Evolutionary conservation across 257 asterid species (phyloP).

Genomic region (Avicennia marina): DNA sequence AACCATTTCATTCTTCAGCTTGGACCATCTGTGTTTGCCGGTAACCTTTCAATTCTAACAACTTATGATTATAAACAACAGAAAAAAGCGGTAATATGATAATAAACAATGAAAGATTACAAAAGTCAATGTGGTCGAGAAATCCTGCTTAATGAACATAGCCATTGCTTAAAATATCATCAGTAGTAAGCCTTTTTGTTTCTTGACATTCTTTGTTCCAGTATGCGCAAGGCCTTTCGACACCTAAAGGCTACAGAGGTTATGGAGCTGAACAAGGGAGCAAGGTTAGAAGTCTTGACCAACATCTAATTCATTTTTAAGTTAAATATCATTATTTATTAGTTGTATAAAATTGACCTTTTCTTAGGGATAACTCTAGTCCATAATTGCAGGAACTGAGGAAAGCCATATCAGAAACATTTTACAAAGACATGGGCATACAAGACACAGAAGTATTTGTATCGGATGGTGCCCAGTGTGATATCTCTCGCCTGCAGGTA

Average conservation of each 20-base stretch:
- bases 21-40: no score
- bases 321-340: no score
- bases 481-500: slow-evolving; percentile 87
- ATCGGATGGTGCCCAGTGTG: slow-evolving; percentile 93
- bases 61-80: no score
- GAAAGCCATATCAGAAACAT: slow-evolving; percentile 50
- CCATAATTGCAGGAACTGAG: slow-evolving; percentile 51
- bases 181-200: not conserved
- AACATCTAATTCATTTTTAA: no score
- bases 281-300: slow-evolving; percentile 39
- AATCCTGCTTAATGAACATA: no score
- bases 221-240: slow-evolving; percentile 71
- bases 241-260: slow-evolving; percentile 69
- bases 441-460: slow-evolving; percentile 64
- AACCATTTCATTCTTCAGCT: no score
- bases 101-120: no score
- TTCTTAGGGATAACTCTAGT: slow-evolving; percentile 5
- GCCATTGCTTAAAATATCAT: not conserved
- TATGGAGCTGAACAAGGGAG: slow-evolving; percentile 87
- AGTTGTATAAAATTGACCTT: no score
- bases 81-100: no score
- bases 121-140: no score
- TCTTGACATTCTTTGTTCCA: slow-evolving; percentile 27
- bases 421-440: slow-evolving; percentile 46
- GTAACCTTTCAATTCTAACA: no score